phyloP scores from a whole-genome alignment of 495 filamentous ascomycete genomes.

The Tuber umbilicatum region DNA sequence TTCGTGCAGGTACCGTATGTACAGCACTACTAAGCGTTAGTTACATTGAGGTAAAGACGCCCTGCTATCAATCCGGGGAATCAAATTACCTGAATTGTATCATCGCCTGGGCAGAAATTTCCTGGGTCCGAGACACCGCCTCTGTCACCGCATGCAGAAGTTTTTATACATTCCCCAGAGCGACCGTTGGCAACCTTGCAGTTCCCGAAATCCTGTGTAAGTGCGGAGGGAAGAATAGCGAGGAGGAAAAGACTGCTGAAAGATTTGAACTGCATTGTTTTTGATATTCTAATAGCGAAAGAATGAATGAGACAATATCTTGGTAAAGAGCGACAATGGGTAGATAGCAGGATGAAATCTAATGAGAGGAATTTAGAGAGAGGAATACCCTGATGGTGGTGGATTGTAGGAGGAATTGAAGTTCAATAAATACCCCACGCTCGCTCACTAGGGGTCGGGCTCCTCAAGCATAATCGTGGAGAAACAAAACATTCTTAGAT shows the following conservation, averaged over 20 bases:
- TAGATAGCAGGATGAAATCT: neutral
- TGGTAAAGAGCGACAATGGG: neutral
- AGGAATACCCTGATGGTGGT: neutral
- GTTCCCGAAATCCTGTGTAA: neutral
- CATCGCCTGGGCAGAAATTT: neutral
- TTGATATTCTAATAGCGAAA: neutral
- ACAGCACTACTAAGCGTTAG: neutral
- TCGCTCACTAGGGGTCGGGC: neutral
- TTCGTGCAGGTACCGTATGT: neutral
- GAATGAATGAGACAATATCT: neutral
- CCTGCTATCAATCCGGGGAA: neutral
- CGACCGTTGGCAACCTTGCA: neutral
- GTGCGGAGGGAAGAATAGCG: neutral
- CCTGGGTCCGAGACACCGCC: neutral
- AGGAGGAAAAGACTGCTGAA: neutral
- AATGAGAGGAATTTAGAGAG: neutral
- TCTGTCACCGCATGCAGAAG: neutral
- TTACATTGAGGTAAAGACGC: neutral
- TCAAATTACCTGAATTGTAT: neutral
- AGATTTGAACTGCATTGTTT: neutral
- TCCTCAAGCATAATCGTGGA: neutral
- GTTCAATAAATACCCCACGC: neutral
- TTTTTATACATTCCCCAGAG: slow-evolving; percentile 1
- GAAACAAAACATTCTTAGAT: neutral
- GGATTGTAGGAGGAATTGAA: neutral